These are phyloP conservation scores for Nakazawaea populi DNA, from an alignment of 805 yeast species.

Conservation along the genomic window DNA sequence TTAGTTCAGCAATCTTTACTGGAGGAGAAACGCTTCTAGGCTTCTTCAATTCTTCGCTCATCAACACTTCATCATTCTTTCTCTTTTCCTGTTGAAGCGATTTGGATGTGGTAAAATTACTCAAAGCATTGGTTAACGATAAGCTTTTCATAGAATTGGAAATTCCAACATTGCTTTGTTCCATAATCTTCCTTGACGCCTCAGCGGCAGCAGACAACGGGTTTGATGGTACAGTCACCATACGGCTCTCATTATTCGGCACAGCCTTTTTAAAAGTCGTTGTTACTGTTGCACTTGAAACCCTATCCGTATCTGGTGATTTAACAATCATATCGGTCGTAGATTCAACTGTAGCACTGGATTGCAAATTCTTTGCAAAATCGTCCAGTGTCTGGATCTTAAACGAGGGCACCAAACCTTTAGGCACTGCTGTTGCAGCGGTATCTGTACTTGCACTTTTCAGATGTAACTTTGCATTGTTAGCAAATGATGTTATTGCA, in stretches of 20 bases:
- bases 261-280: background rate
- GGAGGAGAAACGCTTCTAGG: constrained; percentile 5
- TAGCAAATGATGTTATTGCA: constrained; percentile 18
- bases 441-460: constrained; percentile 15
- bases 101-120: background rate
- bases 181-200: constrained; percentile 14
- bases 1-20: background rate
- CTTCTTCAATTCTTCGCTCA: constrained; percentile 2
- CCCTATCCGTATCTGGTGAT: constrained; percentile 16
- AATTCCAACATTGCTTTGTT: constrained; percentile 12
- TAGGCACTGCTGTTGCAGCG: constrained; percentile 20
- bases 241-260: too few relatives aligned
- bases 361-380: background rate
- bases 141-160: background rate
- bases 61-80: background rate
- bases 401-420: constrained; percentile 25
- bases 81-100: background rate
- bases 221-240: background rate
- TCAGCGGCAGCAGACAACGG: constrained; percentile 14
- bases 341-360: background rate
- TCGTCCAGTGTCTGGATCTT: constrained; percentile 16
- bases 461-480: constrained; percentile 13
- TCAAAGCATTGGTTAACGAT: background rate
- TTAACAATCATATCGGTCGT: constrained; percentile 15
- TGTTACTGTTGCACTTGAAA: background rate